Percentiles rank a stretch among this genome's conserved stretches.
Evolutionary conservation across 139 green algal species (phyloP).

Genomic region (Tetraselmis chui): DNA sequence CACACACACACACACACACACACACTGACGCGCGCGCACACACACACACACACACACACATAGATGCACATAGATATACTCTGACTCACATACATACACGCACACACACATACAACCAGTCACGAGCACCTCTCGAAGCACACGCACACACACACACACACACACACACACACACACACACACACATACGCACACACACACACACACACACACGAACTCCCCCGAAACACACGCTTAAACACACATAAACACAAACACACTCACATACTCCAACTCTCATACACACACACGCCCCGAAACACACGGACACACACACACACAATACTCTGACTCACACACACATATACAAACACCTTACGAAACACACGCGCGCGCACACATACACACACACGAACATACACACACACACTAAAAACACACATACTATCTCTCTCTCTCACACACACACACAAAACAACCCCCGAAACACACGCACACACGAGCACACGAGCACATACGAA

Average conservation of each 20-base stretch:
- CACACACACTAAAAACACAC: background rate
- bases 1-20: too few species aligned
- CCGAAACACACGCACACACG: slow-evolving; percentile 6
- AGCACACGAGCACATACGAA: slow-evolving; percentile 1
- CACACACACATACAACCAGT: slow-evolving; percentile 6
- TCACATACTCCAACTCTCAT: slow-evolving; percentile 8
- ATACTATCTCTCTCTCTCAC: background rate
- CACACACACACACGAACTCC: too few species aligned
- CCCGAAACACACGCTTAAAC: slow-evolving; percentile 3
- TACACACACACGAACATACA: background rate
- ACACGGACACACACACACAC: slow-evolving; percentile 7
- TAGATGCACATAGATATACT: slow-evolving; percentile 5
- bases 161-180: slow-evolving; percentile 9
- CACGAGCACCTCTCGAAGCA: slow-evolving; percentile 1
- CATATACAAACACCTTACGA: slow-evolving; percentile 1
- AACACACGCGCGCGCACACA: slow-evolving; percentile 3
- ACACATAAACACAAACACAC: slow-evolving; percentile 7
- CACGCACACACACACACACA: slow-evolving; percentile 9
- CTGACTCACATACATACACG: slow-evolving; percentile 7
- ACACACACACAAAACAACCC: slow-evolving; percentile 6
- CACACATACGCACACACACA: slow-evolving; percentile 6
- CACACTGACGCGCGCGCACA: too few species aligned
- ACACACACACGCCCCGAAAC: slow-evolving; percentile 5
- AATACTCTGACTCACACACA: too few species aligned
- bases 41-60: slow-evolving; percentile 3